These are phyloP conservation scores for Hemisphaericaspora subhashii DNA, from an alignment of 1,139 yeast genomes.

Conservation along the genomic window DNA sequence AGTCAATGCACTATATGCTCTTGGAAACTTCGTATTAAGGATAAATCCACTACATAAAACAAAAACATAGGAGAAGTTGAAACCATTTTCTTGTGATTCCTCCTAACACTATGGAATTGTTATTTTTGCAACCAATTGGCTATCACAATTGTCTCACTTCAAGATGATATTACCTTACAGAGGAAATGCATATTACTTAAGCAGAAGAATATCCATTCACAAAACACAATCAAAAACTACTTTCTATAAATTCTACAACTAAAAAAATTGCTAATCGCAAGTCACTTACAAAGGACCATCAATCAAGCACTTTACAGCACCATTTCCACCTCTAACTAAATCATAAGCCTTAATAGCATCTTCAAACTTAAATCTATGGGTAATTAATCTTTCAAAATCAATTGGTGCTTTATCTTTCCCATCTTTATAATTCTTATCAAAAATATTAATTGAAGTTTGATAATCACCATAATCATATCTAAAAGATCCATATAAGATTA, in stretches of 20 bases:
- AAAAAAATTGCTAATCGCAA: not conserved
- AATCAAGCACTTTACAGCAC: conserved; percentile 47
- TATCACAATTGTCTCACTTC: too few species aligned
- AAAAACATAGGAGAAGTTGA: too few species aligned
- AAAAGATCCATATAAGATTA: conserved; percentile 72
- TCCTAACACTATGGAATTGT: too few species aligned
- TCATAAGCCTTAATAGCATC: conserved; percentile 84
- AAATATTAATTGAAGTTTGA: conserved; percentile 66
- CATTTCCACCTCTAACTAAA: conserved; percentile 50
- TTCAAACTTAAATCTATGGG: conserved; percentile 72
- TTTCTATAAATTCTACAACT: conserved; percentile 3
- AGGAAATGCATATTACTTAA: too few species aligned
- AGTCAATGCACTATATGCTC: too few species aligned
- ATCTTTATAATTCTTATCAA: conserved; percentile 58
- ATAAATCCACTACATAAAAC: too few species aligned
- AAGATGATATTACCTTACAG: too few species aligned
- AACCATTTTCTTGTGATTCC: too few species aligned
- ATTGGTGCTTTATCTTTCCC: conserved; percentile 51
- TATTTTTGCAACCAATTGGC: too few species aligned
- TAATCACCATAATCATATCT: conserved; percentile 83
- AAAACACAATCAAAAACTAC: too few species aligned
- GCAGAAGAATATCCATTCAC: too few species aligned
- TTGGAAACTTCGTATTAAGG: too few species aligned
- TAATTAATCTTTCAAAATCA: conserved; percentile 60
- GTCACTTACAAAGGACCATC: conserved; percentile 42